Evolutionary conservation across 2,329 filamentous ascomycete species (phyloP).

Genomic region (Dactylellina sp.): DNA sequence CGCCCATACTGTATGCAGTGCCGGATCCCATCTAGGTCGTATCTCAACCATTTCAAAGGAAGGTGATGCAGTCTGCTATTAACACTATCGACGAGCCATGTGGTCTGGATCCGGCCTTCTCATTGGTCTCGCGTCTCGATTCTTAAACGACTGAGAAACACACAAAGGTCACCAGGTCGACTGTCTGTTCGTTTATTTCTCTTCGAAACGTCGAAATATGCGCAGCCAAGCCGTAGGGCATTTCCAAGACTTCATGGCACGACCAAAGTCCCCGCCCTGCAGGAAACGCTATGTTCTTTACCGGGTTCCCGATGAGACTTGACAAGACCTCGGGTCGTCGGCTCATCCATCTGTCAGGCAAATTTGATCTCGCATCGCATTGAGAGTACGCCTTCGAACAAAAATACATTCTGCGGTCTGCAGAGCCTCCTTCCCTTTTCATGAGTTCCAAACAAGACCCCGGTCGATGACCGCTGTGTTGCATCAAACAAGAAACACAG

Average conservation of each 20-base stretch:
- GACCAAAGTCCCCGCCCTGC: slow-evolving; percentile 43
- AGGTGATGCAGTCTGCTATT: slow-evolving; percentile 39
- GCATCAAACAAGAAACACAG: slow-evolving; percentile 17
- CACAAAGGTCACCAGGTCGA: slow-evolving; percentile 18
- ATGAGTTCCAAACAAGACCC: neutral
- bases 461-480: slow-evolving; percentile 13
- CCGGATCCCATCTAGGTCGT: slow-evolving; percentile 17
- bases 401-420: neutral
- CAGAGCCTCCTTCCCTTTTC: slow-evolving; percentile 45
- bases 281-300: slow-evolving; percentile 19
- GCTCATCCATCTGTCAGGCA: slow-evolving; percentile 14
- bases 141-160: slow-evolving; percentile 14
- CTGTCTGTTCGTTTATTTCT: slow-evolving; percentile 13
- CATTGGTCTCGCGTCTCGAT: slow-evolving; percentile 28
- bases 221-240: slow-evolving; percentile 52
- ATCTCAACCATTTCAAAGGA: slow-evolving; percentile 53
- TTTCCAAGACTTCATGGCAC: slow-evolving; percentile 35
- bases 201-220: slow-evolving; percentile 26
- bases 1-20: slow-evolving; percentile 31
- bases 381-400: too few relatives aligned
- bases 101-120: slow-evolving; percentile 25
- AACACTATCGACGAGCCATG: slow-evolving; percentile 34
- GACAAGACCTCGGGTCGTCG: slow-evolving; percentile 38
- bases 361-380: slow-evolving; percentile 18
- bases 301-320: slow-evolving; percentile 36